phyloP scores from a whole-genome alignment of 306 rosid genomes.

The Mucuna pruriens region DNA sequence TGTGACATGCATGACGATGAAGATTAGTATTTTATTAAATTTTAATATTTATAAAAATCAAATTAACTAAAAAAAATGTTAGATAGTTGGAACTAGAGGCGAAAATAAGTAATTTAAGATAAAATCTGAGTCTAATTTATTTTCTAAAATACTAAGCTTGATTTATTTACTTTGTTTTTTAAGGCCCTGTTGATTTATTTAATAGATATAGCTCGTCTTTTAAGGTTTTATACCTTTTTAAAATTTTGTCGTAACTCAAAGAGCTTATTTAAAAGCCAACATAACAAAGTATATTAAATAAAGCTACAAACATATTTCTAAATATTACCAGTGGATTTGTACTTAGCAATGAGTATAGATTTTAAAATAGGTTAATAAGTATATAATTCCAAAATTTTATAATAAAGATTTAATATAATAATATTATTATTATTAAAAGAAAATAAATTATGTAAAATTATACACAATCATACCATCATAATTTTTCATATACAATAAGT shows the following conservation, averaged over 20 bases:
- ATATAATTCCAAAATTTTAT: not conserved
- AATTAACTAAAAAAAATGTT: too few species aligned
- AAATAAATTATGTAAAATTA: too few species aligned
- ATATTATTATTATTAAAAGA: too few species aligned
- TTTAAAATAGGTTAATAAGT: not conserved
- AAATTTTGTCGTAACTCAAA: not conserved
- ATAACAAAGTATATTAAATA: not conserved
- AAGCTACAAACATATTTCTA: not conserved
- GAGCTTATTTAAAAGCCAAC: not conserved
- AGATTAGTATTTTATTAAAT: not conserved
- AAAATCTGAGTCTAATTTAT: not conserved
- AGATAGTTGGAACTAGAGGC: too few species aligned
- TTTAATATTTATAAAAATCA: not conserved
- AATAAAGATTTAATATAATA: too few species aligned
- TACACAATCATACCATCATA: too few species aligned
- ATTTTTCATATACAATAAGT: too few species aligned
- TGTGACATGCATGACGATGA: not conserved
- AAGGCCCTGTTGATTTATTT: too few species aligned
- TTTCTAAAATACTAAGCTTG: not conserved
- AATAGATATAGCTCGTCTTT: too few species aligned
- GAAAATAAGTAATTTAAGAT: too few species aligned
- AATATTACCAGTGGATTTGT: not conserved
- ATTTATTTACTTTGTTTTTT: not conserved
- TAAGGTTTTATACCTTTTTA: not conserved
- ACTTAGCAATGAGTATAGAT: not conserved